Percentiles rank a stretch among this genome's conserved stretches.
Evolutionary conservation across 2,329 filamentous ascomycete species (phyloP).

Genomic region (Beauveria bassiana): DNA sequence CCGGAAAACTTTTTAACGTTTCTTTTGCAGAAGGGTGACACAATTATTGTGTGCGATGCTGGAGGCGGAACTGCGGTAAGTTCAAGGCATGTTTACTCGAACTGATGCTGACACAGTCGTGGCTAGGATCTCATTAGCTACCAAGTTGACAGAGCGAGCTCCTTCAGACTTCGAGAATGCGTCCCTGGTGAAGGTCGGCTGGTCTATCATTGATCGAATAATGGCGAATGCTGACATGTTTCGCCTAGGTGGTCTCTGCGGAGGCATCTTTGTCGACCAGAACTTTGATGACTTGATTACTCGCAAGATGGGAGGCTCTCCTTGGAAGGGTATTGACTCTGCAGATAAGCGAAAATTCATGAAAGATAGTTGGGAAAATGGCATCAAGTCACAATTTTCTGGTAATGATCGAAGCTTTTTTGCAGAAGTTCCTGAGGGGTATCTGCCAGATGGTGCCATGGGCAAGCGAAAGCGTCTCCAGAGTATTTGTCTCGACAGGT

Average conservation of each 20-base stretch:
- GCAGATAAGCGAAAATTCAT: slow-evolving; percentile 9
- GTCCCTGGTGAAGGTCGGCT: slow-evolving; percentile 32
- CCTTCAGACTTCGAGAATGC: slow-evolving; percentile 27
- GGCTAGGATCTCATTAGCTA: slow-evolving; percentile 35
- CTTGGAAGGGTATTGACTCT: slow-evolving; percentile 7
- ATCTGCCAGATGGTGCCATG: not conserved
- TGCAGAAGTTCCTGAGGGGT: slow-evolving; percentile 15
- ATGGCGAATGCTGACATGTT: not conserved
- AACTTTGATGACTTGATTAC: slow-evolving; percentile 24
- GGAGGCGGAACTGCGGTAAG: slow-evolving; percentile 30
- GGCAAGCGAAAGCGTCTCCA: not conserved
- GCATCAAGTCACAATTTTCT: slow-evolving; percentile 19
- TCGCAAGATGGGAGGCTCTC: slow-evolving; percentile 6
- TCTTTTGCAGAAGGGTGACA: slow-evolving; percentile 17
- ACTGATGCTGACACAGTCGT: not conserved
- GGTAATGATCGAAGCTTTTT: slow-evolving; percentile 14
- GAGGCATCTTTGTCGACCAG: slow-evolving; percentile 33
- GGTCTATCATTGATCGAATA: not conserved
- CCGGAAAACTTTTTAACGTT: no score
- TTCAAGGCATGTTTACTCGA: not conserved
- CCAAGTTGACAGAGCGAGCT: slow-evolving; percentile 13
- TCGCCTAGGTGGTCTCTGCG: slow-evolving; percentile 28
- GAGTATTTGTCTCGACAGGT: not conserved
- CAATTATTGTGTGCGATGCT: slow-evolving; percentile 28
- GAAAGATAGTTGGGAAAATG: slow-evolving; percentile 19